phyloP scores from a whole-genome alignment of 225 moss, liverwort and hornwort genomes.

The Straminergon stramineum region DNA sequence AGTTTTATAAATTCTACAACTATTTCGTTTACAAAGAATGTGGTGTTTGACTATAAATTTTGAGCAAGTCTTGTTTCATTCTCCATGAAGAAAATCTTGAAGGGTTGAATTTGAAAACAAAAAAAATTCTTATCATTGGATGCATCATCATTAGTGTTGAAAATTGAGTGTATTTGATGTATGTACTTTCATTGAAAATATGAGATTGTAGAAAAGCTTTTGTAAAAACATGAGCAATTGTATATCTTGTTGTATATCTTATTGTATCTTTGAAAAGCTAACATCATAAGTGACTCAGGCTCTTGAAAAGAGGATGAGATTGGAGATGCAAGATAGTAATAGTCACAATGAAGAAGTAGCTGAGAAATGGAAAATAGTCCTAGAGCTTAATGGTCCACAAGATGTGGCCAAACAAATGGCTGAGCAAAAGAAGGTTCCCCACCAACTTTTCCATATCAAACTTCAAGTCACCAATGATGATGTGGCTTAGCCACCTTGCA shows the following conservation, averaged over 20 bases:
- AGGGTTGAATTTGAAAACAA: background rate
- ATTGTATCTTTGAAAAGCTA: background rate
- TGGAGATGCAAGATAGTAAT: conserved; percentile 22
- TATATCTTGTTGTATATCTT: background rate
- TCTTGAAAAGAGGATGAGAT: conserved; percentile 18
- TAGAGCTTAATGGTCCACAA: conserved; percentile 37
- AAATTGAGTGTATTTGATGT: background rate
- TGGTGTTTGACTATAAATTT: background rate
- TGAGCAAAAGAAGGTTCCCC: conserved; percentile 38
- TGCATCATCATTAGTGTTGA: background rate
- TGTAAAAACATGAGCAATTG: background rate
- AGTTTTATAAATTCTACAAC: background rate
- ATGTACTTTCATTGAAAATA: background rate
- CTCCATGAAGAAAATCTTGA: background rate
- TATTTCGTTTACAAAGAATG: background rate
- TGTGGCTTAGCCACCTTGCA: conserved; percentile 15
- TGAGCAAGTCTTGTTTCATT: background rate
- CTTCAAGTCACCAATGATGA: conserved; percentile 15
- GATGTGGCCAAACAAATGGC: conserved; percentile 39
- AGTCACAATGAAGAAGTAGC: conserved; percentile 33
- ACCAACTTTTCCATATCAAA: conserved; percentile 33
- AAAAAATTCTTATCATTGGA: background rate
- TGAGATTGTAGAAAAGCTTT: background rate
- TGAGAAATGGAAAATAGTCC: conserved; percentile 23
- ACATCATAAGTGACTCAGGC: background rate